phyloP scores from a whole-genome alignment of 805 yeast species.

The Nakazawaea sp. region DNA sequence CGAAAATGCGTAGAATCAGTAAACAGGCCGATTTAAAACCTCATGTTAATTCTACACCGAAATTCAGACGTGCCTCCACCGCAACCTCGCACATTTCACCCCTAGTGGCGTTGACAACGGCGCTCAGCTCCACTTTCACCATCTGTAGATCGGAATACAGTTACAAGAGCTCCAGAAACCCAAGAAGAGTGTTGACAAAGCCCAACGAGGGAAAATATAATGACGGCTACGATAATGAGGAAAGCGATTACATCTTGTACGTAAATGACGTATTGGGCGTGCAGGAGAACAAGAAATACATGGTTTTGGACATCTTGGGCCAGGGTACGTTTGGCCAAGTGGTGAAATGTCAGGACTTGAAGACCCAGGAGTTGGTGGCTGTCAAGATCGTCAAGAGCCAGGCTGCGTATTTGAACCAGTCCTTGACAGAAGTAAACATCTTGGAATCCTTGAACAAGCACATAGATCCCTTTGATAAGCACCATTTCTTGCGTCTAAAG shows the following conservation, averaged over 20 bases:
- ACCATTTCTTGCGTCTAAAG: constrained; percentile 67
- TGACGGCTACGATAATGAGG: constrained; percentile 82
- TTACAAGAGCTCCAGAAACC: constrained; percentile 80
- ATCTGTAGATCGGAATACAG: constrained; percentile 82
- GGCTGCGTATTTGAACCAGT: constrained; percentile 87
- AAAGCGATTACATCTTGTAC: constrained; percentile 84
- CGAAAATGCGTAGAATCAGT: constrained; percentile 37
- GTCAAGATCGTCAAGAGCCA: constrained; percentile 91
- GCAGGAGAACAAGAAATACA: constrained; percentile 77
- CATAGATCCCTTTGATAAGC: constrained; percentile 63
- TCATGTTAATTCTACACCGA: constrained; percentile 50
- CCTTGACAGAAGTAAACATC: constrained; percentile 82
- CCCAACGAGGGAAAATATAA: constrained; percentile 79
- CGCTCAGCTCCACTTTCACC: constrained; percentile 72
- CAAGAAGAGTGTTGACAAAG: constrained; percentile 86
- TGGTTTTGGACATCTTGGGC: constrained; percentile 87
- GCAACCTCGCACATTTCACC: constrained; percentile 70
- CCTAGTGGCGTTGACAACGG: constrained; percentile 67
- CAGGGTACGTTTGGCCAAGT: constrained; percentile 99
- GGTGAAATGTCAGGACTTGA: constrained; percentile 76
- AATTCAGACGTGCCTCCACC: constrained; percentile 63
- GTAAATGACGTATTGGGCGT: constrained; percentile 91
- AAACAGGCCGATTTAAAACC: constrained; percentile 55
- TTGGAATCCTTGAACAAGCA: constrained; percentile 73
- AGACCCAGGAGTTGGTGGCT: constrained; percentile 82